Evolutionary conservation across 805 yeast genomes (phyloP), one percentile per base, ranked within the genome.

Genomic region (Candida quercuum): DNA sequence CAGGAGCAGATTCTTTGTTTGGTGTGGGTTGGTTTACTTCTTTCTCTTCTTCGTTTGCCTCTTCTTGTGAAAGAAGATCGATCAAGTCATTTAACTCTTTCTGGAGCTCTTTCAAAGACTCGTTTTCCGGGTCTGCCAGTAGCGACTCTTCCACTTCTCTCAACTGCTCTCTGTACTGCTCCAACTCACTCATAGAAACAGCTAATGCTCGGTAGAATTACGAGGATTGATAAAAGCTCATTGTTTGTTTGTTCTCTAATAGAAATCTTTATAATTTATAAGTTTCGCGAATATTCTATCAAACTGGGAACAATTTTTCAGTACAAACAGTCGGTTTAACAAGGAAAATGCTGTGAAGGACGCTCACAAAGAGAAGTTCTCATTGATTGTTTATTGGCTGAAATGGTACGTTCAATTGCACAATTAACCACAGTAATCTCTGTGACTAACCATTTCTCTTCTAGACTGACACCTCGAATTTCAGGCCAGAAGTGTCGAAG

Each of bases 401-500:
- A n/a, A n/a, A n/a, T n/a, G n/a, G n/a, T n/a, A n/a, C n/a, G n/a
- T n/a, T n/a, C n/a, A n/a, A n/a, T n/a, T n/a, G n/a, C n/a, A n/a
- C n/a, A n/a, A n/a, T n/a, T n/a, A n/a, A n/a, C 28, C 30, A 27
- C 5, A 27, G 10, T 15, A 15, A 11, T 14, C 17, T 6, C 6
- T 4, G 15, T 6, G n/a, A 27, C 29, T 27, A 15, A 27, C 29
- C 9, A 14, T 27, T 10, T n/a, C 11, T 11, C 6, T n/a, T 17
- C 15, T 27, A 54, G 57, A 52, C 61, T 9, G 62, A 59, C 28
- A 50, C 60, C 3, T 57, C 67, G 6, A 63, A 59, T 36, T 61
- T 55, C 39, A 59, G 67, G 19, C 43, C 71, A 5, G 74, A 71
- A 39, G 62, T 67, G 11, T 45, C 60, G 23, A 55, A 54, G 32